Evolutionary conservation across 768 basidiomycete species (phyloP).

Genomic region (Scleroderma bovista): DNA sequence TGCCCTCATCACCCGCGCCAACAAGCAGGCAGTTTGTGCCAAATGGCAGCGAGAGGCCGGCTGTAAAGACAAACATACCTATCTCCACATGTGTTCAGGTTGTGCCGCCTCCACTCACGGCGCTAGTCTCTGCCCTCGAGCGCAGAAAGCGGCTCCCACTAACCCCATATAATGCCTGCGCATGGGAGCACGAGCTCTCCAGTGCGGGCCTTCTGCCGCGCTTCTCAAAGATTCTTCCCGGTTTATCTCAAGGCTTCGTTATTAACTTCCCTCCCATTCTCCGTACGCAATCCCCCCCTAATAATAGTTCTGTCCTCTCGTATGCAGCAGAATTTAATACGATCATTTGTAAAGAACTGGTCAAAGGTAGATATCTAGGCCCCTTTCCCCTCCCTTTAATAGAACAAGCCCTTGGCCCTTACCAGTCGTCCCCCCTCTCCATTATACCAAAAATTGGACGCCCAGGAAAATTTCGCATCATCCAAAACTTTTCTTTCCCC

Average conservation of each 20-base stretch:
- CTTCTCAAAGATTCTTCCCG: neutral
- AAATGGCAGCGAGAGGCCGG: neutral
- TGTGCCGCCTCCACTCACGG: neutral
- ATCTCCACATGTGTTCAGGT: conserved; percentile 1
- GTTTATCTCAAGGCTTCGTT: neutral
- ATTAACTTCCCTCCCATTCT: conserved; percentile 1
- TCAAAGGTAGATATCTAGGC: too few relatives aligned
- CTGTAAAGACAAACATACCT: neutral
- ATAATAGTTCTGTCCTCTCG: neutral
- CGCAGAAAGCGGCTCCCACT: too few relatives aligned
- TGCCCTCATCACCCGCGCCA: conserved; percentile 11
- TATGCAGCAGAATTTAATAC: neutral
- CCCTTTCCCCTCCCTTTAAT: too few relatives aligned
- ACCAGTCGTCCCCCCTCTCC: too few relatives aligned
- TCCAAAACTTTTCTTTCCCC: conserved; percentile 37
- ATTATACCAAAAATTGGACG: conserved; percentile 33
- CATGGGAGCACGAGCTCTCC: conserved; percentile 3
- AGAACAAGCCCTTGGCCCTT: neutral
- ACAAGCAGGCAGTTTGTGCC: neutral
- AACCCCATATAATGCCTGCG: neutral
- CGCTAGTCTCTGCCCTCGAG: neutral
- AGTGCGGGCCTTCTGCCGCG: neutral
- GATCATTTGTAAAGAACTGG: too few relatives aligned
- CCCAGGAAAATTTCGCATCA: conserved; percentile 24
- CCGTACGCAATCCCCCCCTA: too few relatives aligned